Percentiles rank a stretch among this genome's conserved stretches.
phyloP scores from a whole-genome alignment of 805 yeast species.

The Debaryomyces castellii region DNA sequence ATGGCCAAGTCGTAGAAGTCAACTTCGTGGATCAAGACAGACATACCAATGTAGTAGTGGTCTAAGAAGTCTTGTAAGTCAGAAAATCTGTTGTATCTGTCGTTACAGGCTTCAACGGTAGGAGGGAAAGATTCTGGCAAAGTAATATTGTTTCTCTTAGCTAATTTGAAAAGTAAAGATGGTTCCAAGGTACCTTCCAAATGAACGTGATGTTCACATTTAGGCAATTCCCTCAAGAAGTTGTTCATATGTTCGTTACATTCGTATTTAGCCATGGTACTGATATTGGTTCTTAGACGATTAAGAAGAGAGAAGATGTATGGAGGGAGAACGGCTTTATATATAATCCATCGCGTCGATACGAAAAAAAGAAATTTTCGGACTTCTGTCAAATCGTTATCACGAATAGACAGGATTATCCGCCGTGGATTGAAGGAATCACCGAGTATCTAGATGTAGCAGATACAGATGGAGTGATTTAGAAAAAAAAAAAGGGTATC shows the following conservation, averaged over 20 bases:
- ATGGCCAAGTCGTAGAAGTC: conserved; percentile 81
- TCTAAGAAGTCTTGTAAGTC: conserved; percentile 78
- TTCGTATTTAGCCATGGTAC: conserved; percentile 9
- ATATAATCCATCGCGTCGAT: neutral
- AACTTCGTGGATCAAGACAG: conserved; percentile 63
- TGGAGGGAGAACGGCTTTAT: neutral
- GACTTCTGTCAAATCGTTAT: neutral
- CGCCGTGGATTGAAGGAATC: too few species aligned
- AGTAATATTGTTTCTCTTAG: conserved; percentile 44
- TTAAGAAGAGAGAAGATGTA: neutral
- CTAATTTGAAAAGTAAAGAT: conserved; percentile 19
- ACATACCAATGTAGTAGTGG: conserved; percentile 78
- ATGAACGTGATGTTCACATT: conserved; percentile 86
- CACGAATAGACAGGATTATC: too few species aligned
- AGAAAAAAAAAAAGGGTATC: too few species aligned
- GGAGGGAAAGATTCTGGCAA: conserved; percentile 67
- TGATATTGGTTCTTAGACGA: neutral
- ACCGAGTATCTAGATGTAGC: too few species aligned
- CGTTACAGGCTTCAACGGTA: conserved; percentile 54
- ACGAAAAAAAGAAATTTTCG: conserved; percentile 1
- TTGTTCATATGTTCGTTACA: conserved; percentile 32
- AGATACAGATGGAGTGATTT: too few species aligned
- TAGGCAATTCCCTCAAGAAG: conserved; percentile 71
- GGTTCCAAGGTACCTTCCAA: conserved; percentile 24
- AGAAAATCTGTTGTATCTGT: conserved; percentile 58